Evolutionary conservation across 106 monocot genomes (phyloP).

Genomic region (Dioscorea alata): DNA sequence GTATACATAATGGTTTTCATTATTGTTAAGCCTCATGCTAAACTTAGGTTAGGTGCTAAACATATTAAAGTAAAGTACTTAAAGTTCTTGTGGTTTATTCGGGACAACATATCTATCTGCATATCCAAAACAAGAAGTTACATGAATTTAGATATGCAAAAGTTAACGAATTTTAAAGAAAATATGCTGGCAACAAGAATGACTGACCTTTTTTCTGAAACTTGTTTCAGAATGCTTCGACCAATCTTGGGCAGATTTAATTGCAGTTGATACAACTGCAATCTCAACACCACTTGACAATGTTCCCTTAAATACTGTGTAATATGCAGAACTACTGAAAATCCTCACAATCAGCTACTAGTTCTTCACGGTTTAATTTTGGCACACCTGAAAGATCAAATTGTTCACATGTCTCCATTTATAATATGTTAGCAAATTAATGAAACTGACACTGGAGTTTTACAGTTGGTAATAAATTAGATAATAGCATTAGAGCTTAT

Average conservation of each 20-base stretch:
- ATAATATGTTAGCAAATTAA: no score
- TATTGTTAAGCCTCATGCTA: no score
- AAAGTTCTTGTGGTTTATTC: constrained; percentile 85
- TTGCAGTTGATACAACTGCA: constrained; percentile 49
- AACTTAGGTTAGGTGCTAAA: no score
- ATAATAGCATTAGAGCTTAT: no score
- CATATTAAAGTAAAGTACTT: neutral
- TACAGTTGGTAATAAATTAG: no score
- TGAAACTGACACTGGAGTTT: no score
- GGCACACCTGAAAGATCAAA: constrained; percentile 51
- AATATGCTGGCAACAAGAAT: neutral
- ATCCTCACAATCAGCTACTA: constrained; percentile 83
- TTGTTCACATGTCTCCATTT: no score
- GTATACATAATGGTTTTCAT: no score
- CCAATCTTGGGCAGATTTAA: constrained; percentile 55
- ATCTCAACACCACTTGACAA: constrained; percentile 88
- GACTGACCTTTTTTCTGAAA: constrained; percentile 64
- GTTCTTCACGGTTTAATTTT: constrained; percentile 53
- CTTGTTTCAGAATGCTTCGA: constrained; percentile 35
- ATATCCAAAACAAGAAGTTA: constrained; percentile 6
- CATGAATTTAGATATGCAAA: neutral
- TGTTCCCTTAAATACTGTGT: constrained; percentile 76
- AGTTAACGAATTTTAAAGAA: neutral
- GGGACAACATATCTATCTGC: constrained; percentile 65
- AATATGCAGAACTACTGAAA: constrained; percentile 43